phyloP scores from a whole-genome alignment of 495 filamentous ascomycete genomes.

The Friedmanniomyces endolithicus region DNA sequence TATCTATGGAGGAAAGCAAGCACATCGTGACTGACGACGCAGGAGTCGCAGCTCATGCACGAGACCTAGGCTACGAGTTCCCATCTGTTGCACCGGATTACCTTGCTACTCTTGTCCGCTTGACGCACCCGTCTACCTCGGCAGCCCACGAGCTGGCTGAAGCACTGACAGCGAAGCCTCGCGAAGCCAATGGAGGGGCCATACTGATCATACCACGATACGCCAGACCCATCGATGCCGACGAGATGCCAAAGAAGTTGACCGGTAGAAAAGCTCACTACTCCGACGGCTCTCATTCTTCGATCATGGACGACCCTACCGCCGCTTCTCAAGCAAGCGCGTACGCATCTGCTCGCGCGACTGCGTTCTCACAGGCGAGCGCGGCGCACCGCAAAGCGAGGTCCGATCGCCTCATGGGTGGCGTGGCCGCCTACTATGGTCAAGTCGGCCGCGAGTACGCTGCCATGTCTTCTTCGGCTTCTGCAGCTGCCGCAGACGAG shows the following conservation, averaged over 20 bases:
- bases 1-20: conserved; percentile 16
- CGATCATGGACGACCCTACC: conserved; percentile 1
- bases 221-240: conserved; percentile 22
- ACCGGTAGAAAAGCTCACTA: neutral
- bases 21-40: conserved; percentile 28
- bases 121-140: conserved; percentile 44
- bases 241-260: neutral
- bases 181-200: conserved; percentile 9
- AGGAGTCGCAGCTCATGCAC: conserved; percentile 22
- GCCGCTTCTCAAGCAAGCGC: conserved; percentile 22
- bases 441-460: conserved; percentile 43
- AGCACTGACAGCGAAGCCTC: conserved; percentile 30
- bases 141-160: conserved; percentile 48
- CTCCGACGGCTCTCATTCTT: neutral
- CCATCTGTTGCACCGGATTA: conserved; percentile 35
- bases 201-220: conserved; percentile 32
- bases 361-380: conserved; percentile 47
- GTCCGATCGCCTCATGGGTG: conserved; percentile 54
- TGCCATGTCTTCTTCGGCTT: conserved; percentile 31
- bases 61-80: conserved; percentile 44
- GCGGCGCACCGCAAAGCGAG: conserved; percentile 49
- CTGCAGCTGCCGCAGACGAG: conserved; percentile 24
- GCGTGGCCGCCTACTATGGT: conserved; percentile 54
- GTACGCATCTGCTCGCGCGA: conserved; percentile 33
- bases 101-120: conserved; percentile 39